Evolutionary conservation across 129 eudicot genomes (phyloP).

Genomic region (Glebionis coronaria): DNA sequence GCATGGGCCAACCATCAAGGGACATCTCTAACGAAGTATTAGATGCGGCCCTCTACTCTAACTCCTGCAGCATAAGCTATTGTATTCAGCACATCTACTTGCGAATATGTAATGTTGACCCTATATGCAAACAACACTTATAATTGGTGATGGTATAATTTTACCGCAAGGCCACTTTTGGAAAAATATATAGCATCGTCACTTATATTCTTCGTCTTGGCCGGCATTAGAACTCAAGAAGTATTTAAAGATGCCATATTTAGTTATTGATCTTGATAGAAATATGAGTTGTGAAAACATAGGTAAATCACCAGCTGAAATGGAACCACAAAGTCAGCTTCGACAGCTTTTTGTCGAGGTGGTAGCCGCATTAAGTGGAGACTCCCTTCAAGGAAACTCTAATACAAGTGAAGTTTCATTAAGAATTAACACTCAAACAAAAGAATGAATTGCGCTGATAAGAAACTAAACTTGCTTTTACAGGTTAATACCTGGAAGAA

Average conservation of each 20-base stretch:
- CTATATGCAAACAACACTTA: slow-evolving; percentile 44
- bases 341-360: slow-evolving; percentile 95
- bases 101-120: slow-evolving; percentile 57
- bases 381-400: slow-evolving; percentile 89
- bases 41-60: slow-evolving; percentile 41
- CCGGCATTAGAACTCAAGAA: slow-evolving; percentile 63
- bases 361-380: slow-evolving; percentile 90
- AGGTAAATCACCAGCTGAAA: slow-evolving; percentile 51
- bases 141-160: slow-evolving; percentile 10
- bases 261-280: too few species aligned
- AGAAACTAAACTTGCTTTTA: not conserved
- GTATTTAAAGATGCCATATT: too few species aligned
- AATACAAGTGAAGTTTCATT: slow-evolving; percentile 18
- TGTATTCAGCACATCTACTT: slow-evolving; percentile 55
- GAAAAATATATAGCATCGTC: slow-evolving; percentile 81
- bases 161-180: slow-evolving; percentile 82
- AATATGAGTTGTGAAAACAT: too few species aligned
- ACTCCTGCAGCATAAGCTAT: slow-evolving; percentile 51
- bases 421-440: not conserved
- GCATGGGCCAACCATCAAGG: slow-evolving; percentile 98
- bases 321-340: slow-evolving; percentile 98
- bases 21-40: slow-evolving; percentile 49
- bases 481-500: slow-evolving; percentile 72
- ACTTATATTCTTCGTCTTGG: slow-evolving; percentile 80
- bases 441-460: not conserved